phyloP scores from a whole-genome alignment of 2,329 filamentous ascomycete species.

The Bipolaris victoriae region DNA sequence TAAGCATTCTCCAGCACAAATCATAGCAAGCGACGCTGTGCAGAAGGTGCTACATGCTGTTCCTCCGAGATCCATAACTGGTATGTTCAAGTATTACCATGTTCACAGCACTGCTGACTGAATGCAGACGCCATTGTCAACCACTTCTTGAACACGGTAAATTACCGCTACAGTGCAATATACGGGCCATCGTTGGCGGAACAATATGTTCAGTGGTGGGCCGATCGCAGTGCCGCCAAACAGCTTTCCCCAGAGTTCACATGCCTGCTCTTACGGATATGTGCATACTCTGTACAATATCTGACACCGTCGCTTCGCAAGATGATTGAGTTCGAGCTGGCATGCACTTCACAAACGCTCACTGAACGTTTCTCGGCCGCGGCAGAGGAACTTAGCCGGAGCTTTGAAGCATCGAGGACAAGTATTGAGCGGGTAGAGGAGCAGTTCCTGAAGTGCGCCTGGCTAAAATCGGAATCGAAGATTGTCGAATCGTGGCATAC shows the following conservation, averaged over 20 bases:
- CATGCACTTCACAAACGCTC: slow-evolving; percentile 48
- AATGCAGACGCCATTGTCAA: slow-evolving; percentile 54
- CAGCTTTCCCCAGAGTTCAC: slow-evolving; percentile 54
- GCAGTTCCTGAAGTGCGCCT: slow-evolving; percentile 55
- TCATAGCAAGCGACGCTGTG: slow-evolving; percentile 33
- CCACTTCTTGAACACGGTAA: slow-evolving; percentile 54
- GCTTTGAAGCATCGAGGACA: slow-evolving; percentile 53
- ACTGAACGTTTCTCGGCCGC: slow-evolving; percentile 52
- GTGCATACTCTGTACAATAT: slow-evolving; percentile 55
- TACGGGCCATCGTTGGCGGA: slow-evolving; percentile 55
- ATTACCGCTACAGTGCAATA: slow-evolving; percentile 56
- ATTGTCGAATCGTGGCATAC: slow-evolving; percentile 59
- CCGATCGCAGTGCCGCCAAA: slow-evolving; percentile 42
- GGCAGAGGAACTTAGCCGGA: slow-evolving; percentile 53
- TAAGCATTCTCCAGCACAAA: slow-evolving; percentile 18
- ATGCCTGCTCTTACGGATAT: slow-evolving; percentile 55
- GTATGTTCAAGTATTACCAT: slow-evolving; percentile 11
- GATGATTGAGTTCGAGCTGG: slow-evolving; percentile 55
- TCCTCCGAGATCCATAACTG: slow-evolving; percentile 43
- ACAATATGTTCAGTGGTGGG: slow-evolving; percentile 57
- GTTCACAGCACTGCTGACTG: slow-evolving; percentile 9
- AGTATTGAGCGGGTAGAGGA: slow-evolving; percentile 57
- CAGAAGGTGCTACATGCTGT: slow-evolving; percentile 43
- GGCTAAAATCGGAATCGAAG: slow-evolving; percentile 56
- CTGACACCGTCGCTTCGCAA: slow-evolving; percentile 47